These are phyloP conservation scores for Fusarium pilosicola DNA, from an alignment of 2,329 filamentous ascomycete species.

Conservation along the genomic window DNA sequence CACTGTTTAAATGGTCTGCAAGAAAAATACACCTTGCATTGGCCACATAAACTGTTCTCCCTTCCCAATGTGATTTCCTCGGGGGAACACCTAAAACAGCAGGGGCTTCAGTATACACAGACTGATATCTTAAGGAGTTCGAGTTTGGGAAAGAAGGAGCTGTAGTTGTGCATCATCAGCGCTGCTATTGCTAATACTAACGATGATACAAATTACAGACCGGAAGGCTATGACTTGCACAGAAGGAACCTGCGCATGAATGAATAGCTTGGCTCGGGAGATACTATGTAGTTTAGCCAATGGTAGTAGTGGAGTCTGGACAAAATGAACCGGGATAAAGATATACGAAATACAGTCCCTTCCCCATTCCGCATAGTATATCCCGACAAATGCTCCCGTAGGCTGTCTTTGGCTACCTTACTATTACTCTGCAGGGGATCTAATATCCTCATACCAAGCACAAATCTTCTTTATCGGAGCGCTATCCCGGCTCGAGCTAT, in stretches of 20 bases:
- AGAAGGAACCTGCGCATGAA: neutral
- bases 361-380: too few relatives aligned
- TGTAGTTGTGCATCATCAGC: neutral
- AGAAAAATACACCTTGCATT: neutral
- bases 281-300: too few relatives aligned
- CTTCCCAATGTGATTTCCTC: neutral
- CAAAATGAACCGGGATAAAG: too few relatives aligned
- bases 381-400: too few relatives aligned
- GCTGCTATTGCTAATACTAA: fast-evolving
- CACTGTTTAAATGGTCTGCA: neutral
- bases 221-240: neutral
- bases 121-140: fast-evolving
- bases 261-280: too few relatives aligned
- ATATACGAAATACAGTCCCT: too few relatives aligned
- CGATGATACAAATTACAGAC: neutral
- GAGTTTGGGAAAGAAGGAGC: neutral
- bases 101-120: neutral
- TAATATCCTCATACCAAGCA: too few relatives aligned
- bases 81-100: fast-evolving
- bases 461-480: too few relatives aligned
- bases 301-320: too few relatives aligned
- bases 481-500: too few relatives aligned
- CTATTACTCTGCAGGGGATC: too few relatives aligned
- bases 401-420: too few relatives aligned
- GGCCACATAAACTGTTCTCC: fast-evolving